Percentiles rank a stretch among this genome's conserved stretches.
Evolutionary conservation across 106 monocot genomes (phyloP).

Genomic region (Gastrodia elata): DNA sequence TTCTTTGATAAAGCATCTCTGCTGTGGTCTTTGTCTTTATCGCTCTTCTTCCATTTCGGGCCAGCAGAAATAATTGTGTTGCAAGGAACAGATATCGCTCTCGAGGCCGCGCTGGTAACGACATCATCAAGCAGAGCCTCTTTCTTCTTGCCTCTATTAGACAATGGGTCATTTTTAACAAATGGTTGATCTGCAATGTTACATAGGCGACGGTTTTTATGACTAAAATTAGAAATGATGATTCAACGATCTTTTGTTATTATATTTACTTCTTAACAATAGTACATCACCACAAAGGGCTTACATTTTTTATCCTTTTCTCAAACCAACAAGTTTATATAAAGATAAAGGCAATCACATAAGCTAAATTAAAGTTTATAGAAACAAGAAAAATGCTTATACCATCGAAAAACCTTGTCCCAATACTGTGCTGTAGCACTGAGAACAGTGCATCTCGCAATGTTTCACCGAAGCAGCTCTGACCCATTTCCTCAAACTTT

Average conservation of each 20-base stretch:
- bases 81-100: constrained; percentile 18
- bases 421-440: constrained; percentile 13
- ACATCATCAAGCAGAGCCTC: constrained; percentile 67
- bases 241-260: too few relatives aligned
- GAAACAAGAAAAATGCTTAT: constrained; percentile 1
- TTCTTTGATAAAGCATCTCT: constrained; percentile 38
- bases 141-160: constrained; percentile 45
- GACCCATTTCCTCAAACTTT: constrained; percentile 57
- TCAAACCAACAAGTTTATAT: too few relatives aligned
- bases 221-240: too few relatives aligned
- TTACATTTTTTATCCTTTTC: too few relatives aligned
- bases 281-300: too few relatives aligned
- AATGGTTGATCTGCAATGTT: constrained; percentile 27
- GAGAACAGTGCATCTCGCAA: constrained; percentile 39
- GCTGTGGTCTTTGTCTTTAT: constrained; percentile 43
- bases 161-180: constrained; percentile 20
- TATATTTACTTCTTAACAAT: too few relatives aligned
- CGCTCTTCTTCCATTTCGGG: constrained; percentile 68
- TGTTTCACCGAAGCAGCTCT: constrained; percentile 78
- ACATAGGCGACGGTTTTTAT: too few relatives aligned
- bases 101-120: constrained; percentile 33
- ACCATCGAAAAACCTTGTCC: constrained; percentile 26
- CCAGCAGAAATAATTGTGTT: constrained; percentile 30
- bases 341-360: not conserved
- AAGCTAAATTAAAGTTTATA: not conserved